Evolutionary conservation across 2,329 filamentous ascomycete genomes (phyloP).

Genomic region (Fusarium concolor): DNA sequence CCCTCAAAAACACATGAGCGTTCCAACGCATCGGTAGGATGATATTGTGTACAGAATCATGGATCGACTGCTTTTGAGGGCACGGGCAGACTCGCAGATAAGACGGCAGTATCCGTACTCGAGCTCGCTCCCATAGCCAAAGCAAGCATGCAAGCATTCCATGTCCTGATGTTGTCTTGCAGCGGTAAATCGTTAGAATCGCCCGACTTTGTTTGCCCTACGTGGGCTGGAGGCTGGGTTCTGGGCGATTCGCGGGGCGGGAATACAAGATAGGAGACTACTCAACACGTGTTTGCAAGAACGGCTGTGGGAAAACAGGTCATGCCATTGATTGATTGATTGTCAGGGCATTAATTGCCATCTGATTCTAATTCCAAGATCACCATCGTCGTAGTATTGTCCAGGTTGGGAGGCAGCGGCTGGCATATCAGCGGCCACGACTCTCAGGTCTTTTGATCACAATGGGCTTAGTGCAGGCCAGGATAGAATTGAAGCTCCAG

Average conservation of each 20-base stretch:
- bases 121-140: conserved; percentile 14
- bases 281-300: conserved; percentile 42
- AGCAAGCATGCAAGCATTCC: neutral
- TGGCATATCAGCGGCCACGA: conserved; percentile 30
- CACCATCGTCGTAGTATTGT: conserved; percentile 41
- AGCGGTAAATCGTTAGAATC: conserved; percentile 23
- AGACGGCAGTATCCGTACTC: conserved; percentile 29
- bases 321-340: conserved; percentile 10
- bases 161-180: conserved; percentile 9
- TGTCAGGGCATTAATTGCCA: conserved; percentile 20
- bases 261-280: conserved; percentile 37
- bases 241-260: conserved; percentile 15
- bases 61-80: conserved; percentile 1
- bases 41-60: neutral
- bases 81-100: neutral
- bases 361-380: conserved; percentile 30
- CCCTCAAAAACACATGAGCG: conserved; percentile 4
- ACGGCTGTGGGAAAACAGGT: conserved; percentile 28
- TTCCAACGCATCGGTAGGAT: conserved; percentile 21
- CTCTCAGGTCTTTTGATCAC: conserved; percentile 33
- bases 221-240: neutral
- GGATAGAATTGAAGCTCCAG: conserved; percentile 13
- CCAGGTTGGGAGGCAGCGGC: conserved; percentile 18
- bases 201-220: conserved; percentile 27
- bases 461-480: conserved; percentile 32